phyloP scores from a whole-genome alignment of 2,329 filamentous ascomycete species.

The Emergomyces orientalis region DNA sequence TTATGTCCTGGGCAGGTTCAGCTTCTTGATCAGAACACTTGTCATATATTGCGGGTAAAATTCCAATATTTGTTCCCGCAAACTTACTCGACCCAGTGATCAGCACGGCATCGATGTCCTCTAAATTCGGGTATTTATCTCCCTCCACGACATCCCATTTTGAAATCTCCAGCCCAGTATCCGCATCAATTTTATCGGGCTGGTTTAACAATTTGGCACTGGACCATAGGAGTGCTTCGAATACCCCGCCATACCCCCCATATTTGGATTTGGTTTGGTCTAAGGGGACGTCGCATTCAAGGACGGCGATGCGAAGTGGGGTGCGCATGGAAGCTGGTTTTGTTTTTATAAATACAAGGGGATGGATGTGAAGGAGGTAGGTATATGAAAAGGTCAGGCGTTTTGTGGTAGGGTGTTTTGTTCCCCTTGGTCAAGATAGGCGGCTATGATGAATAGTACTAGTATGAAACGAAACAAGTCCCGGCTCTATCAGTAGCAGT shows the following conservation, averaged over 20 bases:
- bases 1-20: conserved; percentile 50
- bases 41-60: not conserved
- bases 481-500: not conserved
- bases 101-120: conserved; percentile 70
- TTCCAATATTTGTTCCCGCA: not conserved
- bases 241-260: conserved; percentile 63
- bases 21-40: not conserved
- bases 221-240: conserved; percentile 49
- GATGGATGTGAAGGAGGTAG: too few relatives aligned
- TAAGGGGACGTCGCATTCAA: conserved; percentile 77
- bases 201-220: conserved; percentile 42
- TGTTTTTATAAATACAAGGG: not conserved
- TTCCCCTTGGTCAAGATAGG: not conserved
- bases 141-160: conserved; percentile 62
- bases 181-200: conserved; percentile 26
- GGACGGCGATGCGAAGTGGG: conserved; percentile 68
- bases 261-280: conserved; percentile 55
- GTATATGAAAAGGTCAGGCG: not conserved
- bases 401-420: not conserved
- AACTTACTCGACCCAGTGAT: conserved; percentile 59
- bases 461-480: not conserved
- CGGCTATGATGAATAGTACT: too few relatives aligned
- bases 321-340: conserved; percentile 22
- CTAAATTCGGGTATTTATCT: conserved; percentile 60
- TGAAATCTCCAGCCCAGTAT: conserved; percentile 47